Conservation (phyloP, 1,284 basidiomycete genomes). For the Ceratobasidium sp. region DNA sequence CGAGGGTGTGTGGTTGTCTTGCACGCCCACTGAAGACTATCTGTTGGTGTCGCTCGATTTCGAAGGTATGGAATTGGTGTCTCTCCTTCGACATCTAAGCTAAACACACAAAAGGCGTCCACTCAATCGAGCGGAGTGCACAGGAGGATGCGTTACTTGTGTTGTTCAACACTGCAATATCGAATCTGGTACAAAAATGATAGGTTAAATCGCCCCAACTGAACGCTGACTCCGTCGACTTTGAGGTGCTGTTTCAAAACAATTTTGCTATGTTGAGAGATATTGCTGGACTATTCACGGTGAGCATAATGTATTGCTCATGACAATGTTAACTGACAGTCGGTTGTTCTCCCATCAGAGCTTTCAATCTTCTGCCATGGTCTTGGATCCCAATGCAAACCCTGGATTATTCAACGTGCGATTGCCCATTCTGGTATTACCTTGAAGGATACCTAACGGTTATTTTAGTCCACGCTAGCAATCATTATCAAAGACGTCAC, state of each 20-base stretch:
- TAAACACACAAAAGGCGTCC: slow-evolving; percentile 56
- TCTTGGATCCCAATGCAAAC: slow-evolving; percentile 65
- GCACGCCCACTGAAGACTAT: slow-evolving; percentile 61
- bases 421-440: not conserved
- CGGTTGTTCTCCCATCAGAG: slow-evolving; percentile 52
- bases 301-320: slow-evolving; percentile 1
- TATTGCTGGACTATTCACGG: slow-evolving; percentile 60
- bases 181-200: slow-evolving; percentile 56
- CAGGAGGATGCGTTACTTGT: slow-evolving; percentile 69
- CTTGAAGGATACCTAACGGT: not conserved
- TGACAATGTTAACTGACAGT: not conserved
- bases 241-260: slow-evolving; percentile 56
- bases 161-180: slow-evolving; percentile 68
- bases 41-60: slow-evolving; percentile 69
- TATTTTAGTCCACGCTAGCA: slow-evolving; percentile 56
- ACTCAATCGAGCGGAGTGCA: slow-evolving; percentile 65
- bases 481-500: slow-evolving; percentile 74
- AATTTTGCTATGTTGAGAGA: slow-evolving; percentile 42
- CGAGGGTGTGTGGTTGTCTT: slow-evolving; percentile 67
- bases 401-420: slow-evolving; percentile 58
- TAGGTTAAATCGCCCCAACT: too few relatives aligned
- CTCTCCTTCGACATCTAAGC: not conserved
- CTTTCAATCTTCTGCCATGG: slow-evolving; percentile 66
- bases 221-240: not conserved
- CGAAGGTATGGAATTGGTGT: slow-evolving; percentile 55